Conservation (phyloP, 176 grass and related monocot species). For the Dendrocalamus sinicus region DNA sequence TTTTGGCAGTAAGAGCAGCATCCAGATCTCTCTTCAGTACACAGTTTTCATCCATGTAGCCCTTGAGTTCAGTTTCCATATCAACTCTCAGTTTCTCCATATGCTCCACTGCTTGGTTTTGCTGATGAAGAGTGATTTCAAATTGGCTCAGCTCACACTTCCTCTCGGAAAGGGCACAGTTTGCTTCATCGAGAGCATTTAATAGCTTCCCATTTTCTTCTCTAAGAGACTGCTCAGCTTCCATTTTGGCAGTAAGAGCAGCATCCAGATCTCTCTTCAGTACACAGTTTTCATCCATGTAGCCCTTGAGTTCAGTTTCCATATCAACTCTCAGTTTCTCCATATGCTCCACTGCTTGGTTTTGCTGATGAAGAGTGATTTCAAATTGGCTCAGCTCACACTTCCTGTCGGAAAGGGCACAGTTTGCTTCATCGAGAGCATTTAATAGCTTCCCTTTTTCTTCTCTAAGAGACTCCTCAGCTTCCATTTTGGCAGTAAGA, state of each 20-base stretch:
- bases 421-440: too few relatives aligned
- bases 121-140: constrained; percentile 48
- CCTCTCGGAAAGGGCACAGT: constrained; percentile 46
- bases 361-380: constrained; percentile 52
- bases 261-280: constrained; percentile 49
- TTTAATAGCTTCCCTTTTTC: too few relatives aligned
- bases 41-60: constrained; percentile 38
- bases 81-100: constrained; percentile 47
- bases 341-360: constrained; percentile 45
- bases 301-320: too few relatives aligned
- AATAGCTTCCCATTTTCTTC: constrained; percentile 47
- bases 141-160: constrained; percentile 48
- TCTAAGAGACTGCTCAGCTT: constrained; percentile 41
- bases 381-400: constrained; percentile 47
- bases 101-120: constrained; percentile 48
- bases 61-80: constrained; percentile 47
- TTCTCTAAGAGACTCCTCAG: too few relatives aligned
- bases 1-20: constrained; percentile 38
- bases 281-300: background rate
- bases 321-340: constrained; percentile 43
- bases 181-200: constrained; percentile 39
- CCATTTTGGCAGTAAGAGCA: constrained; percentile 35
- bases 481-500: too few relatives aligned
- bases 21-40: constrained; percentile 46
- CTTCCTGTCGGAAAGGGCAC: too few relatives aligned